phyloP scores from a whole-genome alignment of 106 monocot genomes.

The Narthecium ossifragum region DNA sequence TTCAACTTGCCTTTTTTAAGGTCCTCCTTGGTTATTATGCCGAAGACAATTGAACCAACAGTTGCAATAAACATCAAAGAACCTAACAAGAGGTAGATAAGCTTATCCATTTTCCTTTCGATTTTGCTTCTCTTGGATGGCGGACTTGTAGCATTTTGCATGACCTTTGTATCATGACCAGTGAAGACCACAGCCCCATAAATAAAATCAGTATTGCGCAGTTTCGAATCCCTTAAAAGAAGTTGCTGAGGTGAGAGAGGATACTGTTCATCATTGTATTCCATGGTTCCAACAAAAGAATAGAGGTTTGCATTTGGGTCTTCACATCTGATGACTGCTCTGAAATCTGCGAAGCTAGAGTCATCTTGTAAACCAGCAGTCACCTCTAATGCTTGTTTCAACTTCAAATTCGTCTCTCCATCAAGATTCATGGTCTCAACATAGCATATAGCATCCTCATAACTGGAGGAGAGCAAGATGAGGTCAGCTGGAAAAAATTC shows the following conservation, averaged over 20 bases:
- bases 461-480: conserved; percentile 78
- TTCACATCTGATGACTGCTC: conserved; percentile 57
- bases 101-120: conserved; percentile 80
- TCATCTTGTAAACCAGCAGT: conserved; percentile 65
- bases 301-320: conserved; percentile 87
- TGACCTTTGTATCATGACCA: conserved; percentile 89
- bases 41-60: conserved; percentile 75
- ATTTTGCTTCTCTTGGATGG: conserved; percentile 91
- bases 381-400: conserved; percentile 71
- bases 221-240: conserved; percentile 84
- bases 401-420: conserved; percentile 88
- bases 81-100: conserved; percentile 66
- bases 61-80: conserved; percentile 49
- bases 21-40: conserved; percentile 52
- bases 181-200: conserved; percentile 83
- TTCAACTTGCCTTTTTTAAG: conserved; percentile 42
- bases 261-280: conserved; percentile 42
- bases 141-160: conserved; percentile 83
- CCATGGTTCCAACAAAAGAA: conserved; percentile 77
- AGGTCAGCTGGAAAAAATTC: conserved; percentile 86
- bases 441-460: conserved; percentile 88
- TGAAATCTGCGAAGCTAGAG: conserved; percentile 47
- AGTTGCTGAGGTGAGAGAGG: conserved; percentile 82
- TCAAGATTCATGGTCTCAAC: conserved; percentile 98
- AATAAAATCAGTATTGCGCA: conserved; percentile 75